Evolutionary conservation across 1,284 basidiomycete genomes (phyloP).

Genomic region (Schizophyllum amplum): DNA sequence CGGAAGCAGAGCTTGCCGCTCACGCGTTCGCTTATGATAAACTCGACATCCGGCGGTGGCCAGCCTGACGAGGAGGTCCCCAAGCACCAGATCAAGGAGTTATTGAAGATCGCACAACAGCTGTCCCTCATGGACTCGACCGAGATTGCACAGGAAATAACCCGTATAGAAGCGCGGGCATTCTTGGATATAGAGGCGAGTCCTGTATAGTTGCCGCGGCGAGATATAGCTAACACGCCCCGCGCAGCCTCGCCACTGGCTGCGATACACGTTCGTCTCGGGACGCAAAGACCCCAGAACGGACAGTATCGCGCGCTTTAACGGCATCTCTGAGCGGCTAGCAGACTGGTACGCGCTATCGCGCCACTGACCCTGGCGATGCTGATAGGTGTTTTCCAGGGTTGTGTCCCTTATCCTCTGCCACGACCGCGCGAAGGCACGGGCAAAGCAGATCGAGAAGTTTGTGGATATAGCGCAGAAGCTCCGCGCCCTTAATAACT

Average conservation of each 20-base stretch:
- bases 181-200: conserved; percentile 67
- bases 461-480: conserved; percentile 68
- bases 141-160: conserved; percentile 73
- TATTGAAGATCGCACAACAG: conserved; percentile 46
- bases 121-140: conserved; percentile 46
- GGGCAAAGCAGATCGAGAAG: conserved; percentile 69
- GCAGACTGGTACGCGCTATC: conserved; percentile 54
- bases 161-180: conserved; percentile 49
- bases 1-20: conserved; percentile 15
- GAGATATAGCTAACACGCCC: conserved; percentile 4
- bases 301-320: conserved; percentile 63
- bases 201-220: conserved; percentile 5
- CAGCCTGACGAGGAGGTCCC: conserved; percentile 19
- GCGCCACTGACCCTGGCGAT: background rate
- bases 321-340: conserved; percentile 65
- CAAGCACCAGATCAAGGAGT: conserved; percentile 55
- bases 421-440: conserved; percentile 58
- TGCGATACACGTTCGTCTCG: conserved; percentile 61
- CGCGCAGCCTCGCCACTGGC: conserved; percentile 69
- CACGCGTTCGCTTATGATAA: conserved; percentile 16
- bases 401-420: conserved; percentile 73
- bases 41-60: conserved; percentile 17
- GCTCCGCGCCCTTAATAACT: conserved; percentile 66
- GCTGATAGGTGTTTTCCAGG: conserved; percentile 30
- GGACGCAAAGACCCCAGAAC: conserved; percentile 54